Evolutionary conservation across 345 rosid genomes (phyloP), one percentile per base, ranked within the genome.

Genomic region (Brassica incana): DNA sequence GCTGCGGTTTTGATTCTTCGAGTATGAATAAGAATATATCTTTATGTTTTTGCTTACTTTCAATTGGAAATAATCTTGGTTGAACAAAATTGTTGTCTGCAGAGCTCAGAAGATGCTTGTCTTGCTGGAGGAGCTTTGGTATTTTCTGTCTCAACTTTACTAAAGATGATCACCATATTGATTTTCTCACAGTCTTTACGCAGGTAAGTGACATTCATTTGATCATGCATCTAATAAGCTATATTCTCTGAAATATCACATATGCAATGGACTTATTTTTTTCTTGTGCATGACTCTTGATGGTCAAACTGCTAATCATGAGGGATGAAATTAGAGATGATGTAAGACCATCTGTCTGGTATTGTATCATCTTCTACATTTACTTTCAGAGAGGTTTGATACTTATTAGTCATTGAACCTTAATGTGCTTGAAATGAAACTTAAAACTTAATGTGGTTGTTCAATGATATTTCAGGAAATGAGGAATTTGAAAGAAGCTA

Each of bases 81-180:
- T 29, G 4, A 35, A 35, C 7, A 35, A 35, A 35, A 35, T 5
- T 65, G 15, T 63, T 84, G 23, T 83, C 73, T 86, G 67, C 85
- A 93, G 94, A 85, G 94, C 76, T 87, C 94, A 30, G 27, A 82
- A 63, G 98, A 93, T 84, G 89, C 90, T 69, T 59, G 88, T 48
- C 87, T 93, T 78, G 90, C 90, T 35, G 71, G 60, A 60, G 89
- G 78, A 80, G 88, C 90, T 58, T 68, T 88, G 54, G 54, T 90
- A 77, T 77, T 85, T 38, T 15, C 85, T 6, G 67, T 83, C 23
- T 84, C 91, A 48, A 72, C 84, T 16, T 27, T 86, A 1, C 45
- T 87, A 33, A 85, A 79, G 83, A 90, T 77, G 80, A 20, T 82
- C 75, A 67, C 77, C 14, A 78, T 83, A 75, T 67, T 78, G 62